Percentiles rank a stretch among this genome's conserved stretches.
Conservation (phyloP, 306 rosid genomes). For the Citrullus mucosospermus region DNA sequence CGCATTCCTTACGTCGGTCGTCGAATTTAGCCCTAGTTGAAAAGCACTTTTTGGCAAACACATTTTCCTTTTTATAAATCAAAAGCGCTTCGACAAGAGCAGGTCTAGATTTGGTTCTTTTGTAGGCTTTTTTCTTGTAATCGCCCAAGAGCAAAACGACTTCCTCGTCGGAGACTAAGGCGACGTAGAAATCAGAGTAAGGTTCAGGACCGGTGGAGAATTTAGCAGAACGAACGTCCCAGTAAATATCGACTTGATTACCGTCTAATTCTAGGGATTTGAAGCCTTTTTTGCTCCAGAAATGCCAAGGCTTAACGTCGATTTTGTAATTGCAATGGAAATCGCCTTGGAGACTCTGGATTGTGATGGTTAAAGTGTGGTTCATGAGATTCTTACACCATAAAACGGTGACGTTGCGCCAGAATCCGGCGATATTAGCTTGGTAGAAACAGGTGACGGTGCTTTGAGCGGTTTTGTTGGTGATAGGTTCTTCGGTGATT, state of each 20-base stretch:
- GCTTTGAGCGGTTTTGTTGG: slow-evolving; percentile 54
- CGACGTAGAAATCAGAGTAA: slow-evolving; percentile 46
- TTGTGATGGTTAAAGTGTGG: slow-evolving; percentile 41
- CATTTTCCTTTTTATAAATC: slow-evolving; percentile 58
- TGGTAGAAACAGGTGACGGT: slow-evolving; percentile 65
- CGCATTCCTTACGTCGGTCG: slow-evolving; percentile 44
- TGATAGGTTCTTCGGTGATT: slow-evolving; percentile 49
- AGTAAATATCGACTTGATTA: slow-evolving; percentile 41
- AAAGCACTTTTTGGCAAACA: slow-evolving; percentile 68
- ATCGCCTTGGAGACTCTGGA: slow-evolving; percentile 42
- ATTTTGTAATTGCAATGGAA: slow-evolving; percentile 48
- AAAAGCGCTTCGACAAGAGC: slow-evolving; percentile 33
- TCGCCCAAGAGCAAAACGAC: slow-evolving; percentile 70
- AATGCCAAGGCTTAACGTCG: slow-evolving; percentile 73
- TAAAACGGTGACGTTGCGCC: slow-evolving; percentile 47
- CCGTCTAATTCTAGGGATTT: slow-evolving; percentile 52
- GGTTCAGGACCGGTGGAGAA: slow-evolving; percentile 59
- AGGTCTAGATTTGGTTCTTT: slow-evolving; percentile 58
- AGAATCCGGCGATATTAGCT: slow-evolving; percentile 36
- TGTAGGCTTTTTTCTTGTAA: slow-evolving; percentile 70
- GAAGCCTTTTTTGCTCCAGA: slow-evolving; percentile 81
- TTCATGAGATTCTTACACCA: slow-evolving; percentile 72
- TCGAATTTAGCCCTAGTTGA: slow-evolving; percentile 51
- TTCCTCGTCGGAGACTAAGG: slow-evolving; percentile 58
- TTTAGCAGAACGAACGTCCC: slow-evolving; percentile 73